Conservation (phyloP, 2,329 filamentous ascomycete species). For the Berkeleyomyces basicola region DNA sequence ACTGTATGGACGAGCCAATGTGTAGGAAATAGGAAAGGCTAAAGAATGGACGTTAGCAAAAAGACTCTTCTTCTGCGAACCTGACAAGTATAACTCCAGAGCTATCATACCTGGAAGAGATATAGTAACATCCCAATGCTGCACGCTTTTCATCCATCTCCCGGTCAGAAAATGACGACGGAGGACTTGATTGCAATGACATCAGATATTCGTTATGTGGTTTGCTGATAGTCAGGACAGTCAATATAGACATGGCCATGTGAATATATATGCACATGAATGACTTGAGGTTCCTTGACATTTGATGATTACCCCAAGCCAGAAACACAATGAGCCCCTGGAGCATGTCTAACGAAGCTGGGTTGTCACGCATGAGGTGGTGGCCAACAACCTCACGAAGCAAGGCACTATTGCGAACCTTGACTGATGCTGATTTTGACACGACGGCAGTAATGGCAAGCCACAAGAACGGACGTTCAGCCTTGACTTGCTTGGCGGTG, state of each 20-base stretch:
- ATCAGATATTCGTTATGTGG: slow-evolving; percentile 6
- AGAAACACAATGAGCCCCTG: slow-evolving; percentile 19
- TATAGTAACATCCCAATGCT: slow-evolving; percentile 14
- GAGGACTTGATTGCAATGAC: not conserved
- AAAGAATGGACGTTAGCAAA: not conserved
- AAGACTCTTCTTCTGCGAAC: not conserved
- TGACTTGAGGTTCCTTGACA: slow-evolving; percentile 2
- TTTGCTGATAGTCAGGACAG: slow-evolving; percentile 10
- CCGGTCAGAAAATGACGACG: slow-evolving; percentile 8
- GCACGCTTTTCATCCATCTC: slow-evolving; percentile 13
- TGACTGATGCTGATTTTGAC: slow-evolving; percentile 16
- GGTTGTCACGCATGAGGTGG: slow-evolving; percentile 17
- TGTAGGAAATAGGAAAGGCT: slow-evolving; percentile 13
- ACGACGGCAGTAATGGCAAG: slow-evolving; percentile 22
- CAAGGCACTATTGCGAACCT: slow-evolving; percentile 16
- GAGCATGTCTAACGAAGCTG: slow-evolving; percentile 18
- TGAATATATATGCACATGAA: slow-evolving; percentile 9
- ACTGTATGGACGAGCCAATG: slow-evolving; percentile 21
- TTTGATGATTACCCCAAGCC: slow-evolving; percentile 18
- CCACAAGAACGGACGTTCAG: slow-evolving; percentile 24
- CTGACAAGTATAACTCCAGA: too few species aligned
- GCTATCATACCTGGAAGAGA: slow-evolving; percentile 18
- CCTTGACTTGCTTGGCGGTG: slow-evolving; percentile 17
- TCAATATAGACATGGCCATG: slow-evolving; percentile 8
- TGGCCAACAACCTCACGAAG: slow-evolving; percentile 18